Percentiles rank a stretch among this genome's conserved stretches.
phyloP scores from a whole-genome alignment of 306 rosid genomes.

The Fagus crenata region DNA sequence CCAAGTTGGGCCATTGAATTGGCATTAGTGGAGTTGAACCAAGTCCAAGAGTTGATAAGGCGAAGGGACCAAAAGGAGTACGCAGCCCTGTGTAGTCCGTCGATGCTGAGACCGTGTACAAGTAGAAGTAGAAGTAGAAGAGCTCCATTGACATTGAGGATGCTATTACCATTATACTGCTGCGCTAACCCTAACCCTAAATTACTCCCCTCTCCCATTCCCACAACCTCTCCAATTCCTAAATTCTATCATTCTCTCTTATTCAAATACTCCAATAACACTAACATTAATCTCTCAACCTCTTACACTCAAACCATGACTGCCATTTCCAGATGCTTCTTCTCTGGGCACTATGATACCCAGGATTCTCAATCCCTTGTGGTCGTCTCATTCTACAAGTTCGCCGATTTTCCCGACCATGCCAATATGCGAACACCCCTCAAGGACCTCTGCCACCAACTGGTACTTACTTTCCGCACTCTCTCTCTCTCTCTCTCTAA shows the following conservation, averaged over 20 bases:
- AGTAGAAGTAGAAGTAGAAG: constrained; percentile 19
- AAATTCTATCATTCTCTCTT: constrained; percentile 8
- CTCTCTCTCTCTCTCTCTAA: no score
- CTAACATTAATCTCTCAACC: neutral
- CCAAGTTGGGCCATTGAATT: no score
- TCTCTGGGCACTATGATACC: constrained; percentile 27
- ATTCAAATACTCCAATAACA: constrained; percentile 11
- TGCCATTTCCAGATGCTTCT: constrained; percentile 45
- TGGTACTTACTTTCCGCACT: constrained; percentile 47
- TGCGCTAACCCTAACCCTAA: constrained; percentile 36
- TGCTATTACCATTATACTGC: constrained; percentile 35
- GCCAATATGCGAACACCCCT: constrained; percentile 68
- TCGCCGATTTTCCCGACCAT: constrained; percentile 75
- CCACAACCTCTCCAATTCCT: constrained; percentile 12
- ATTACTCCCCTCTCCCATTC: neutral
- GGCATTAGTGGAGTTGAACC: no score
- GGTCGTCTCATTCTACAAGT: constrained; percentile 90
- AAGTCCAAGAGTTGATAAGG: no score
- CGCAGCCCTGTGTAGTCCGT: no score
- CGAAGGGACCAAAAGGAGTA: no score
- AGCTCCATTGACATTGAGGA: constrained; percentile 42
- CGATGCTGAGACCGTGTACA: no score
- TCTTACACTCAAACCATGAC: constrained; percentile 51
- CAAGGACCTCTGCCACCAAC: constrained; percentile 75
- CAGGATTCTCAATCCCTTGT: constrained; percentile 45